Evolutionary conservation across 129 eudicot species (phyloP).

Genomic region (Escallonia rubra): DNA sequence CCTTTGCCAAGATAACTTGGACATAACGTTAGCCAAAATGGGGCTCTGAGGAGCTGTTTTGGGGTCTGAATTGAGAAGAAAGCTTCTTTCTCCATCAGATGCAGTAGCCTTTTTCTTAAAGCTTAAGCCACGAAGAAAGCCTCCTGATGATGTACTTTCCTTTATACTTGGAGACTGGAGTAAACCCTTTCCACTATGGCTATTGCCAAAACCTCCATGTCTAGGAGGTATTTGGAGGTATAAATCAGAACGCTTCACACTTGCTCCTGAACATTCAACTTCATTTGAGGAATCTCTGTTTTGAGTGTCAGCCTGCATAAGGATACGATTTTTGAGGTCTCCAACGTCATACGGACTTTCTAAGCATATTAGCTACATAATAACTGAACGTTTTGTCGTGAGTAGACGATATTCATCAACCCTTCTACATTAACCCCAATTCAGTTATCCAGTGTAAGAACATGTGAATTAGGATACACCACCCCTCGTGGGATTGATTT

Average conservation of each 20-base stretch:
- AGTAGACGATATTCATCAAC: too few species aligned
- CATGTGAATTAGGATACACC: too few species aligned
- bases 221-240: conserved; percentile 73
- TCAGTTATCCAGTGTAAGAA: too few species aligned
- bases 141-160: conserved; percentile 43
- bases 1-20: conserved; percentile 40
- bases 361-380: too few species aligned
- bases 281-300: conserved; percentile 20
- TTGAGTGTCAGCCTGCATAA: conserved; percentile 39
- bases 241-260: conserved; percentile 32
- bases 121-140: conserved; percentile 61
- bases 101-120: conserved; percentile 46
- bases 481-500: too few species aligned
- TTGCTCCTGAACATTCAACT: conserved; percentile 22
- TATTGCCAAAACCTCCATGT: conserved; percentile 37
- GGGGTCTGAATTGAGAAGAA: conserved; percentile 53
- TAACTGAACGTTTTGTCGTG: too few species aligned
- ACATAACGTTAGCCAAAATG: conserved; percentile 20
- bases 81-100: conserved; percentile 66
- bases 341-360: too few species aligned
- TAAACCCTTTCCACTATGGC: conserved; percentile 40
- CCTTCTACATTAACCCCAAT: too few species aligned
- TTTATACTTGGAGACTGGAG: conserved; percentile 47
- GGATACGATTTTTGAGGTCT: too few species aligned
- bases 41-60: conserved; percentile 47